Evolutionary conservation across 768 basidiomycete species (phyloP), one percentile per base, ranked within the genome.

Genomic region (Podaxis sp.): DNA sequence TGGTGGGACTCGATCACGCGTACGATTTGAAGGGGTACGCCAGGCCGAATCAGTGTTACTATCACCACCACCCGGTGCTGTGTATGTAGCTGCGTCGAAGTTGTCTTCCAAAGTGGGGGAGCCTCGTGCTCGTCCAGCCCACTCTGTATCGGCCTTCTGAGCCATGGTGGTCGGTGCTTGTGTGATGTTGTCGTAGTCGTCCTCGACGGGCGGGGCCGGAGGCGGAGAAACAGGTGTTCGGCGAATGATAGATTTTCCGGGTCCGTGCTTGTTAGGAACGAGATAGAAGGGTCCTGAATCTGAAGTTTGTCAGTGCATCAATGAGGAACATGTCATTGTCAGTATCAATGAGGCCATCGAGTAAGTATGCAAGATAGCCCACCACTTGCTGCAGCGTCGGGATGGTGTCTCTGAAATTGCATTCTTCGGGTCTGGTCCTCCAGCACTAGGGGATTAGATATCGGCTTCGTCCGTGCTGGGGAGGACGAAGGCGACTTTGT

Each of bases 181-280:
- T 26, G 75, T 77, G 55, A 71, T 64, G 48, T 74, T 74, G 65
- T 80, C 77, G 60, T 79, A 79, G 64, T 78, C 76, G 52, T 79
- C 77, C 51, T 77, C 74, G 59, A 76, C 63, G 17, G 75, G 75
- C 22, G 74, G 65, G 2, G 26, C 11, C n/a, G 76, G 77, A 28
- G 77, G 76, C 5, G 74, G 74, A 0, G 80, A 76, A 15, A 78
- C 72, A 38, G 72, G 75, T 26, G 75, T 77, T 26, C 78, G 76
- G 55, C 73, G 74, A 19, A 78, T 69, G 60, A 76, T 68, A 3
- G 71, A 72, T 64, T 79, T 79, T 38, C 74, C 76, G 1, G 68
- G 69, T 19, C 75, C 77, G 36, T 75, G 67, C 63, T 70, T 75
- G 63, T 77, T 74, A n/a, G 79, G 72, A 19, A 80, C 76, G 55